Conservation (phyloP, 345 rosid genomes). For the Nasturtium officinale region DNA sequence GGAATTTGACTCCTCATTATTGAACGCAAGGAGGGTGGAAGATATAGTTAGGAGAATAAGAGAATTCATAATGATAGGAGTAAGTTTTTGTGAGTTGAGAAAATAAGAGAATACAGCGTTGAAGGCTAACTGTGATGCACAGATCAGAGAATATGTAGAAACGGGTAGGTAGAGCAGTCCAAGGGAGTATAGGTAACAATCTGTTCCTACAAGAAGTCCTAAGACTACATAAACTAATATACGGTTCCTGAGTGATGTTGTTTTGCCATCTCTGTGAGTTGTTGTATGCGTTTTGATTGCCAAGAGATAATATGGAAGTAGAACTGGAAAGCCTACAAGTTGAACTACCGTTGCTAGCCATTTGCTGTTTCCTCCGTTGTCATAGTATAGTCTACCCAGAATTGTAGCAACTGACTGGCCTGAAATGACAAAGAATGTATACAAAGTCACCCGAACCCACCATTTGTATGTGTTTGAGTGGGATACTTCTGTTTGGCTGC, state of each 20-base stretch:
- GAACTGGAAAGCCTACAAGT: constrained; percentile 56
- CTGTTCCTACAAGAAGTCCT: constrained; percentile 48
- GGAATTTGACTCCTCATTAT: constrained; percentile 29
- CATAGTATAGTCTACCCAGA: constrained; percentile 56
- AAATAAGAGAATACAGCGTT: constrained; percentile 59
- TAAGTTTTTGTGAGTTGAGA: constrained; percentile 56
- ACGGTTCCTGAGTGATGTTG: constrained; percentile 35
- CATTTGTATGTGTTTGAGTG: constrained; percentile 33
- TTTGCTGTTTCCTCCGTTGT: constrained; percentile 61
- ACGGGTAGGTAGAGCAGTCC: constrained; percentile 66
- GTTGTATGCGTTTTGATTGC: constrained; percentile 30
- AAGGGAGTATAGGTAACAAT: constrained; percentile 46
- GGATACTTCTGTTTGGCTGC: constrained; percentile 33
- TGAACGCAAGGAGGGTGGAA: constrained; percentile 56
- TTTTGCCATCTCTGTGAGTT: not conserved
- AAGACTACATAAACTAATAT: constrained; percentile 42
- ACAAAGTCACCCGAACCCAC: constrained; percentile 47
- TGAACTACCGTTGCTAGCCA: constrained; percentile 59
- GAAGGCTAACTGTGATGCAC: constrained; percentile 62
- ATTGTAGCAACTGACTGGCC: constrained; percentile 53
- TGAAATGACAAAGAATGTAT: constrained; percentile 45
- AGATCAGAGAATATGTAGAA: constrained; percentile 58
- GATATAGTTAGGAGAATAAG: constrained; percentile 58
- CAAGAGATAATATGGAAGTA: constrained; percentile 50
- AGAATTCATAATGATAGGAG: constrained; percentile 52